phyloP scores from a whole-genome alignment of 163 green algal species.

The Chloromonas sp. region DNA sequence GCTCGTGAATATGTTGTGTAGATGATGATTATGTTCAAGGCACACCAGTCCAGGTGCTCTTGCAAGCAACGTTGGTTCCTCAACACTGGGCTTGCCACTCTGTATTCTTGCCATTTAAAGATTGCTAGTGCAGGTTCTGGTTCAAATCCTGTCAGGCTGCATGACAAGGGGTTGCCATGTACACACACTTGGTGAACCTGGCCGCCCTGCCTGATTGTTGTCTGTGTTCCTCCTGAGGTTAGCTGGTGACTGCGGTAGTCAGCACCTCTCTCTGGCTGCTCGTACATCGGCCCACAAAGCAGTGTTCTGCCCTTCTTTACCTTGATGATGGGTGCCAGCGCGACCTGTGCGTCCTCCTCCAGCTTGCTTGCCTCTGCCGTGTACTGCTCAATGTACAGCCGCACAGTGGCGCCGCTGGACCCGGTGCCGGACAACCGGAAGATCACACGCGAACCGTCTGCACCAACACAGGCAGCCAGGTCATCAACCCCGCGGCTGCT shows the following conservation, averaged over 20 bases:
- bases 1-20: neutral
- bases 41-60: neutral
- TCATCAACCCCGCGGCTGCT: too few species aligned
- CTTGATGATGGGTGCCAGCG: slow-evolving; percentile 72
- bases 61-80: too few species aligned
- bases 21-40: neutral
- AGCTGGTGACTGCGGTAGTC: neutral
- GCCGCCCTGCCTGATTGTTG: neutral
- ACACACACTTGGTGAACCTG: neutral
- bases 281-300: neutral
- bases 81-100: too few species aligned
- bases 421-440: slow-evolving; percentile 77
- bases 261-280: neutral
- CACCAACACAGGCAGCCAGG: neutral
- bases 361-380: slow-evolving; percentile 71
- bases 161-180: neutral
- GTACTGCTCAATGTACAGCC: slow-evolving; percentile 99
- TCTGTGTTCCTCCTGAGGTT: too few species aligned
- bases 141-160: neutral
- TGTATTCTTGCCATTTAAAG: too few species aligned
- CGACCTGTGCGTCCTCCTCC: slow-evolving; percentile 76
- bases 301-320: slow-evolving; percentile 12
- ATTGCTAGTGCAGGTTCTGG: neutral
- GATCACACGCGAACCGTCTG: slow-evolving; percentile 92
- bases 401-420: slow-evolving; percentile 79